These are phyloP conservation scores for Lasiodiplodia citricola DNA, from an alignment of 2,329 filamentous ascomycete genomes.

Conservation along the genomic window DNA sequence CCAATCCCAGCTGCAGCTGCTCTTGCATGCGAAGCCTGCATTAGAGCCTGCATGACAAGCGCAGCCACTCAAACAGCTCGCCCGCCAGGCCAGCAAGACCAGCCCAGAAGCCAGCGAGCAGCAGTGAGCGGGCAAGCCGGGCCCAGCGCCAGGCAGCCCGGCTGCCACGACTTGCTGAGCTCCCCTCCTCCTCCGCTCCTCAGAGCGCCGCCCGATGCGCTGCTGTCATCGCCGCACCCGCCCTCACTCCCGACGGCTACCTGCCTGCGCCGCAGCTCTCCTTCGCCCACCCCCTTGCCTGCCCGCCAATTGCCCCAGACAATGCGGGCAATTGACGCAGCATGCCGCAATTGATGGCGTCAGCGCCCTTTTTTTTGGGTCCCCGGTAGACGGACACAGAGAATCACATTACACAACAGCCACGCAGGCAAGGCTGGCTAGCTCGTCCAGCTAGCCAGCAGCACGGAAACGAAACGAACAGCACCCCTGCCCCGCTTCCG, in stretches of 20 bases:
- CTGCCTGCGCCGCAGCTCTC: neutral
- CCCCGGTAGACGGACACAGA: neutral
- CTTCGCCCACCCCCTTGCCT: neutral
- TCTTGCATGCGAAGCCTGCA: slow-evolving; percentile 24
- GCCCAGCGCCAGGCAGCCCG: slow-evolving; percentile 7
- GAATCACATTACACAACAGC: slow-evolving; percentile 21
- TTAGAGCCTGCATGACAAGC: slow-evolving; percentile 26
- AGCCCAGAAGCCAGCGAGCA: slow-evolving; percentile 14
- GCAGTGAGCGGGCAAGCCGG: slow-evolving; percentile 1
- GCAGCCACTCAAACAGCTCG: slow-evolving; percentile 22
- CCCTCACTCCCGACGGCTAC: slow-evolving; percentile 1
- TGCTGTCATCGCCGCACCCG: slow-evolving; percentile 19
- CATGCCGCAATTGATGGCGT: slow-evolving; percentile 11
- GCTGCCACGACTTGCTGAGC: neutral
- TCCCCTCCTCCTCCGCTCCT: slow-evolving; percentile 1
- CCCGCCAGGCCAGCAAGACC: slow-evolving; percentile 12
- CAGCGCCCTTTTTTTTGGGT: neutral
- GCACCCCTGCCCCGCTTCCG: slow-evolving; percentile 15
- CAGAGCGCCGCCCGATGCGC: slow-evolving; percentile 9
- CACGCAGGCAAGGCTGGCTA: slow-evolving; percentile 21
- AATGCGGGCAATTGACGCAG: neutral
- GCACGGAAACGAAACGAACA: slow-evolving; percentile 10
- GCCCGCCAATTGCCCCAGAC: neutral
- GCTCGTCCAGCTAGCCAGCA: slow-evolving; percentile 9
- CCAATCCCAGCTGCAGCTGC: slow-evolving; percentile 23